phyloP scores from a whole-genome alignment of 2,329 filamentous ascomycete species.

The Botrytis cinerea region DNA sequence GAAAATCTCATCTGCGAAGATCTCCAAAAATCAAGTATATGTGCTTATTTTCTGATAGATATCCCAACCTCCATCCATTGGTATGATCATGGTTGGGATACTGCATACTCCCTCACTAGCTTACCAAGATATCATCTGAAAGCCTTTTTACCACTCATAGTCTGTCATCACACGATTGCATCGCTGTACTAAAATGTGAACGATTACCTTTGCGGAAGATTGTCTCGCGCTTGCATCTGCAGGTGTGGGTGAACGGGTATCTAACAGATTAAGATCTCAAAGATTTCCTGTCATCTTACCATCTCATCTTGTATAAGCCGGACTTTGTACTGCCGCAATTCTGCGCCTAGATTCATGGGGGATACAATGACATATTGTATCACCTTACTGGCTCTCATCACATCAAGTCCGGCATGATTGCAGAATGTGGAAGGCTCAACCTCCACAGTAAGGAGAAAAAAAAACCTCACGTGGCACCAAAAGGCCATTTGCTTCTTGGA shows the following conservation, averaged over 20 bases:
- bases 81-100: not conserved
- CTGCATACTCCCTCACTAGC: not conserved
- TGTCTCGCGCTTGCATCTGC: conserved; percentile 3
- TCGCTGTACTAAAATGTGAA: not conserved
- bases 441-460: not conserved
- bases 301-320: conserved; percentile 3
- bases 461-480: not conserved
- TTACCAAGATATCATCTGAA: conserved; percentile 9
- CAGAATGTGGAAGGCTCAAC: not conserved
- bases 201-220: not conserved
- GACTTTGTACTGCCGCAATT: not conserved
- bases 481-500: not conserved
- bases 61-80: not conserved
- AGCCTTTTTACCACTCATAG: not conserved
- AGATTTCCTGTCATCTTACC: conserved; percentile 11
- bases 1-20: not conserved
- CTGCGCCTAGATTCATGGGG: not conserved
- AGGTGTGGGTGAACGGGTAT: not conserved
- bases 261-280: conserved; percentile 12
- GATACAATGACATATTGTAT: conserved; percentile 11
- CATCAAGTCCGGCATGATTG: not conserved
- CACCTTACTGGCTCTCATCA: not conserved
- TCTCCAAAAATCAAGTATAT: not conserved
- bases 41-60: conserved; percentile 7
- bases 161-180: not conserved